Conservation (phyloP, 257 asterid species). For the Solanum lycopersicoides region DNA sequence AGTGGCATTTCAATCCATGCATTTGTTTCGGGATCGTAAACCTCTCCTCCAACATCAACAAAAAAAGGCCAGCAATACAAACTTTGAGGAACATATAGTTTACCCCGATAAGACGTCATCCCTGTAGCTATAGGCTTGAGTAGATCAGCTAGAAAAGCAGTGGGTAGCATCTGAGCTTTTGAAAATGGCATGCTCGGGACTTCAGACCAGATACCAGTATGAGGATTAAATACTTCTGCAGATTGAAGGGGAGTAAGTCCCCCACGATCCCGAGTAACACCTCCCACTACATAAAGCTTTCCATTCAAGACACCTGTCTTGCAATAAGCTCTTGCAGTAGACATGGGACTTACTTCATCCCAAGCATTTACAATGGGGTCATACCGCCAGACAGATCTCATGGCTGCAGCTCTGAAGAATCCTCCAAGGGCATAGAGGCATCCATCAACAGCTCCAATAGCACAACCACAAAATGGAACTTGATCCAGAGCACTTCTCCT, state of each 20-base stretch:
- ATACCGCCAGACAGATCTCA: conserved; percentile 58
- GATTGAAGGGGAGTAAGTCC: conserved; percentile 78
- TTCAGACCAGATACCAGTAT: conserved; percentile 60
- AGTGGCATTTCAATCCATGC: conserved; percentile 83
- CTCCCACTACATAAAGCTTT: conserved; percentile 85
- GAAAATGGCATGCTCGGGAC: conserved; percentile 90
- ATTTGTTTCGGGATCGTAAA: conserved; percentile 74
- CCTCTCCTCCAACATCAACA: conserved; percentile 96
- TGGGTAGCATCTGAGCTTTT: conserved; percentile 74
- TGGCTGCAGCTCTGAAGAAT: conserved; percentile 48
- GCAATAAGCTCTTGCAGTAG: conserved; percentile 71
- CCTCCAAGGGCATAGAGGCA: conserved; percentile 83
- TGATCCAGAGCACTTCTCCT: conserved; percentile 48
- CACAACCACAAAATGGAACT: conserved; percentile 77
- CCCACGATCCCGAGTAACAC: conserved; percentile 73
- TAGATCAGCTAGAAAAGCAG: conserved; percentile 79
- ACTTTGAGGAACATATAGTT: conserved; percentile 83
- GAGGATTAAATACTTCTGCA: conserved; percentile 83
- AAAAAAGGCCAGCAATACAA: conserved; percentile 89
- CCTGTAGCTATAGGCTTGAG: conserved; percentile 97
- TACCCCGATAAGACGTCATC: conserved; percentile 73
- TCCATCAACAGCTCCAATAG: conserved; percentile 70
- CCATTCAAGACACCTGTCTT: conserved; percentile 62
- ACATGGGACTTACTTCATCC: conserved; percentile 70
- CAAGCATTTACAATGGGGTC: conserved; percentile 61